Evolutionary conservation across 345 rosid species (phyloP).

Genomic region (Litchi chinensis): DNA sequence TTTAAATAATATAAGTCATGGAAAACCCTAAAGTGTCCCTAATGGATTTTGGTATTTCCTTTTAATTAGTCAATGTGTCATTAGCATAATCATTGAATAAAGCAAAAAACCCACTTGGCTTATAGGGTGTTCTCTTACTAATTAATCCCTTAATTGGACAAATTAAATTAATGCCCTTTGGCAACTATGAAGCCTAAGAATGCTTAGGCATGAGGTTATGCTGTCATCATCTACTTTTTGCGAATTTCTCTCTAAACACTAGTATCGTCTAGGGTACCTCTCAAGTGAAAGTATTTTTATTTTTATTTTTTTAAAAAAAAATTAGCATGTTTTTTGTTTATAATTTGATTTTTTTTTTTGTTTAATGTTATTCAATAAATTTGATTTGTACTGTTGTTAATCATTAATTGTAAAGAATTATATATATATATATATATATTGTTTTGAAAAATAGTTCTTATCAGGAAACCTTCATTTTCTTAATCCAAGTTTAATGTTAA

Average conservation of each 20-base stretch:
- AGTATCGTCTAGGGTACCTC: no score
- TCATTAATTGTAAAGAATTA: no score
- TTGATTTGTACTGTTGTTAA: no score
- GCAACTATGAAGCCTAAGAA: conserved; percentile 11
- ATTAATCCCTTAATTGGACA: neutral
- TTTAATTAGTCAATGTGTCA: neutral
- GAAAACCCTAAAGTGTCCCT: neutral
- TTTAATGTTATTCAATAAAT: no score
- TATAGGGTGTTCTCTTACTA: neutral
- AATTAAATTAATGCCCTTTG: neutral
- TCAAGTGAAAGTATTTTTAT: no score
- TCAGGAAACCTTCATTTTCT: no score
- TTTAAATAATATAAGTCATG: neutral
- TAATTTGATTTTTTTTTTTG: no score
- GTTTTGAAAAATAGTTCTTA: no score
- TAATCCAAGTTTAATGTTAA: no score
- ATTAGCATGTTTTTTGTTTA: no score
- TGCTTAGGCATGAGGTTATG: conserved; percentile 21
- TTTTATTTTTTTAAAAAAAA: no score
- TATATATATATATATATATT: no score
- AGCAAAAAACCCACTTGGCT: neutral
- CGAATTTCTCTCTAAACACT: neutral
- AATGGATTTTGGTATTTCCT: neutral
- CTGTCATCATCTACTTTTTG: conserved; percentile 26
- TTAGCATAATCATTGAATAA: neutral